Percentiles rank a stretch among this genome's conserved stretches.
Conservation (phyloP, 371 early-diverging fungal genomes). For the Lichtheimia corymbifera region DNA sequence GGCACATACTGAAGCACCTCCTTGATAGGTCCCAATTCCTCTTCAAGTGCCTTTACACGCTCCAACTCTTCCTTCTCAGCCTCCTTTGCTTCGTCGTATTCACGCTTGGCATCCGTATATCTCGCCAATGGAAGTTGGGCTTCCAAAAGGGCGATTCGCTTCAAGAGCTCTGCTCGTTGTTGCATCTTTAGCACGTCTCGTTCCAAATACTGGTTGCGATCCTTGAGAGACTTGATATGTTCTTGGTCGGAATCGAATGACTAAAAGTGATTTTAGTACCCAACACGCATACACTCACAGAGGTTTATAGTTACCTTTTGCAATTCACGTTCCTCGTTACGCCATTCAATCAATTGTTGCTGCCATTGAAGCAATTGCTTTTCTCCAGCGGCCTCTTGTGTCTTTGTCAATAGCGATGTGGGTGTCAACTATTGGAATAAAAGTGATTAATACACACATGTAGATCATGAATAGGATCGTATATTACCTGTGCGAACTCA, state of each 20-base stretch:
- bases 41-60: conserved; percentile 32
- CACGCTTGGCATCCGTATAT: conserved; percentile 62
- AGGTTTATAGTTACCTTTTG: conserved; percentile 35
- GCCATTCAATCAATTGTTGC: conserved; percentile 60
- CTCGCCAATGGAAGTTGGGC: conserved; percentile 64
- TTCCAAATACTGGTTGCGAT: conserved; percentile 63
- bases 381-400: conserved; percentile 85
- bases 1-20: conserved; percentile 27
- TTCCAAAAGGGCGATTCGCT: conserved; percentile 32
- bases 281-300: background rate
- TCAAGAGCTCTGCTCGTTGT: conserved; percentile 64
- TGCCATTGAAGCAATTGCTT: conserved; percentile 67
- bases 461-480: background rate
- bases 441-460: background rate
- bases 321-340: conserved; percentile 62
- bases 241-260: conserved; percentile 57
- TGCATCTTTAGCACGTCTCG: conserved; percentile 75
- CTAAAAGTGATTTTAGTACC: conserved; percentile 21
- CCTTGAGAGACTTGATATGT: conserved; percentile 53
- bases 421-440: conserved; percentile 65
- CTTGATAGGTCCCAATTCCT: conserved; percentile 47
- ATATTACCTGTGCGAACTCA: conserved; percentile 82
- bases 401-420: conserved; percentile 74
- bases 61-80: conserved; percentile 31
- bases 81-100: conserved; percentile 54